phyloP scores from a whole-genome alignment of 257 asterid species.

The Leptodermis oblonga region DNA sequence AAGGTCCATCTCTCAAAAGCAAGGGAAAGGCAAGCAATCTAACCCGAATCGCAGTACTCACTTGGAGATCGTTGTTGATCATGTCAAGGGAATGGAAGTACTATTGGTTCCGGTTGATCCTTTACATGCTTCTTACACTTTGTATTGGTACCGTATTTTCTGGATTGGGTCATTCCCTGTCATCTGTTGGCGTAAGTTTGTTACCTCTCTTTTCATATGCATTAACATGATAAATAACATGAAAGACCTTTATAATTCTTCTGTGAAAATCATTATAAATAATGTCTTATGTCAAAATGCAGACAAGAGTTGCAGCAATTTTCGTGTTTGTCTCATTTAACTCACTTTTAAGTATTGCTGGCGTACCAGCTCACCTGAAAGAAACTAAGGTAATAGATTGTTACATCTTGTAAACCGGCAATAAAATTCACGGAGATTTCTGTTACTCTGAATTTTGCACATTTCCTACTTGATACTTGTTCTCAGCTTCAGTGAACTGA shows the following conservation, averaged over 20 bases:
- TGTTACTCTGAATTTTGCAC: not conserved
- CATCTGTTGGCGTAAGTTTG: conserved; percentile 83
- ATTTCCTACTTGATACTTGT: not conserved
- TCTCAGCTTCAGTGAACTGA: not conserved
- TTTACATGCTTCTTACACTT: conserved; percentile 70
- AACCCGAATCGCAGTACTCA: conserved; percentile 63
- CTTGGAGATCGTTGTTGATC: conserved; percentile 93
- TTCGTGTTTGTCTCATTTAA: conserved; percentile 77
- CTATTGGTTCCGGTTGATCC: conserved; percentile 93
- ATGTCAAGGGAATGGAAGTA: conserved; percentile 99
- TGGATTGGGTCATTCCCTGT: conserved; percentile 93
- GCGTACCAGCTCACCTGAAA: conserved; percentile 83
- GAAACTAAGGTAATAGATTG: conserved; percentile 72
- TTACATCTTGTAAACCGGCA: not conserved
- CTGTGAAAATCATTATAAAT: not conserved
- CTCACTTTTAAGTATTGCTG: conserved; percentile 83
- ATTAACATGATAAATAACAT: not conserved
- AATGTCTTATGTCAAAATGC: conserved; percentile 26
- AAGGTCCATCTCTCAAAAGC: conserved; percentile 83
- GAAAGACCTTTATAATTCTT: not conserved
- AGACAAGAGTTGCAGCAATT: conserved; percentile 88
- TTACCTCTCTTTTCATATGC: not conserved
- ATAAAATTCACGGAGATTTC: not conserved
- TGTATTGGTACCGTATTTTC: conserved; percentile 82
- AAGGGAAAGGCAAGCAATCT: conserved; percentile 69